These are phyloP conservation scores for Cystobasidium slooffiae DNA, from an alignment of 1,284 basidiomycete genomes.

Conservation along the genomic window DNA sequence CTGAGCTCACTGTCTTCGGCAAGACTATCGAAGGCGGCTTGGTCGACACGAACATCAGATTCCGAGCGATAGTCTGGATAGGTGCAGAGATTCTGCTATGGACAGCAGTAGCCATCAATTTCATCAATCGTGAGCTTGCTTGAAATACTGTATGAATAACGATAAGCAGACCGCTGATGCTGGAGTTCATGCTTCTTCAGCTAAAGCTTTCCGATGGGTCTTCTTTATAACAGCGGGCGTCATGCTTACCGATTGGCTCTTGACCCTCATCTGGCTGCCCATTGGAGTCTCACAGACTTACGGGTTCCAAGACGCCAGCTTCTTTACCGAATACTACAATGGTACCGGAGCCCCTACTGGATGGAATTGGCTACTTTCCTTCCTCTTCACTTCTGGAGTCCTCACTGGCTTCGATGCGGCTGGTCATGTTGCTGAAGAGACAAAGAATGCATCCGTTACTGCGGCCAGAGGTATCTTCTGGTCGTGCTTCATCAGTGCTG, in stretches of 20 bases:
- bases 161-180: conserved; percentile 4
- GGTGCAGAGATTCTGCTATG: conserved; percentile 72
- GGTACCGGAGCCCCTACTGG: conserved; percentile 78
- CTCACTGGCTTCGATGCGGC: conserved; percentile 85
- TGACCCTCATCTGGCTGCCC: conserved; percentile 84
- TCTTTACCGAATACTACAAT: conserved; percentile 81
- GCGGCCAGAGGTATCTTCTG: conserved; percentile 77
- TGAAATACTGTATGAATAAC: background rate
- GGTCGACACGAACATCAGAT: conserved; percentile 72
- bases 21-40: conserved; percentile 67
- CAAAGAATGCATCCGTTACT: conserved; percentile 78
- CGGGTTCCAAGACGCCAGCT: conserved; percentile 75
- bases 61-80: conserved; percentile 78
- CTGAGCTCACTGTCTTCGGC: conserved; percentile 76
- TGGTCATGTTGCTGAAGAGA: conserved; percentile 86
- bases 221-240: conserved; percentile 74
- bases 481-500: conserved; percentile 73
- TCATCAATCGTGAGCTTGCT: conserved; percentile 70
- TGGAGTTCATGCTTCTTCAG: conserved; percentile 45
- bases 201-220: conserved; percentile 66
- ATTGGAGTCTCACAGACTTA: conserved; percentile 81
- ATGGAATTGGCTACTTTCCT: conserved; percentile 63
- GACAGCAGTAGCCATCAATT: conserved; percentile 75
- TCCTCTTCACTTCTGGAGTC: conserved; percentile 79
- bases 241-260: conserved; percentile 79